Conservation (phyloP, 2,329 filamentous ascomycete species). For the Exserohilum rostratum region DNA sequence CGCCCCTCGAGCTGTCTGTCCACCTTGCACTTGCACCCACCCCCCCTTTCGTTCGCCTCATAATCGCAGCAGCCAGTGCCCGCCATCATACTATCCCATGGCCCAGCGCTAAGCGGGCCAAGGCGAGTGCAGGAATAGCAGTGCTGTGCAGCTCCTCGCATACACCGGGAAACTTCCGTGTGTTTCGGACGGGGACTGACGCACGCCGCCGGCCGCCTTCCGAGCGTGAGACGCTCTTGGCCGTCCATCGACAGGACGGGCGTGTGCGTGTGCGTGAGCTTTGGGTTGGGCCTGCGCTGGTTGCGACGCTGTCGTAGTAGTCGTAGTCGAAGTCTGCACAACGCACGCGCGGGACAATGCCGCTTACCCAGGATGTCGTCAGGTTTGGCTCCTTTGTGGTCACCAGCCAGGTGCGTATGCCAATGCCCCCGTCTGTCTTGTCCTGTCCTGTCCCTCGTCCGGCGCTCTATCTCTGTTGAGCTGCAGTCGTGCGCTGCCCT, state of each 20-base stretch:
- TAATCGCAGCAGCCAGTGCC: no score
- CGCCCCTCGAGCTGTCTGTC: neutral
- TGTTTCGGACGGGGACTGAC: slow-evolving; percentile 5
- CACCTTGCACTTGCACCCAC: neutral
- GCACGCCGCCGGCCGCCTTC: slow-evolving; percentile 9
- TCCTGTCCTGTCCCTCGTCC: no score
- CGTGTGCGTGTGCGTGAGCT: no score
- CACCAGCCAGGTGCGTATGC: slow-evolving; percentile 51
- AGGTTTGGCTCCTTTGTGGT: slow-evolving; percentile 54
- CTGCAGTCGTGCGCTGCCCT: neutral
- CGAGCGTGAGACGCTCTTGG: neutral
- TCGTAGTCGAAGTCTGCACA: slow-evolving; percentile 1
- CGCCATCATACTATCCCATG: no score
- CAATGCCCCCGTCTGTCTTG: no score
- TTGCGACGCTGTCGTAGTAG: slow-evolving; percentile 6
- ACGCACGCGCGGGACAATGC: slow-evolving; percentile 40
- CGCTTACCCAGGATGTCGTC: slow-evolving; percentile 50
- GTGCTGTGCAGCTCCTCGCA: no score
- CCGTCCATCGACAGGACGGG: no score
- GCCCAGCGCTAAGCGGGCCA: slow-evolving; percentile 2
- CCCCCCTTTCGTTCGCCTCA: neutral
- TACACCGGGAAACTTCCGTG: slow-evolving; percentile 19
- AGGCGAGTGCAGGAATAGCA: neutral
- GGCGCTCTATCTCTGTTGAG: neutral
- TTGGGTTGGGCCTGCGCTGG: no score